Conservation (phyloP, 148 eudicot genomes). For the Camellia sinensis region DNA sequence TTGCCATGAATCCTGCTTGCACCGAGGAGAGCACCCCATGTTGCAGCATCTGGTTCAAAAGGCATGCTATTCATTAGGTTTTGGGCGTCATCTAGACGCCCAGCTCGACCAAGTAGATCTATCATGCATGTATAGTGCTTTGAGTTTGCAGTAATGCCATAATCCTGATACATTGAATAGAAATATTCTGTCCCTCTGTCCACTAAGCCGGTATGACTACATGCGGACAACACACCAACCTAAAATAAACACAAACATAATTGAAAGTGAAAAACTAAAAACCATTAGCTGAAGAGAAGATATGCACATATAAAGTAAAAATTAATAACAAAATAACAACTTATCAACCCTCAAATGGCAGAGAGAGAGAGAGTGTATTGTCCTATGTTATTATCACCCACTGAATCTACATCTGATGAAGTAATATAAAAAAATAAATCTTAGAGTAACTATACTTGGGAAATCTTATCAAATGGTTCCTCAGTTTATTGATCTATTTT, state of each 20-base stretch:
- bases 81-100: conserved; percentile 41
- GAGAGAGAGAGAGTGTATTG: neutral
- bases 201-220: conserved; percentile 46
- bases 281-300: neutral
- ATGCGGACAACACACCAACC: conserved; percentile 51
- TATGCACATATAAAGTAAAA: neutral
- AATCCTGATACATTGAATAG: conserved; percentile 31
- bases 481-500: too few relatives aligned
- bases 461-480: too few relatives aligned
- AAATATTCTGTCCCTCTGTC: conserved; percentile 44
- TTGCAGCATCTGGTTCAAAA: conserved; percentile 47
- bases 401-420: neutral
- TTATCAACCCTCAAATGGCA: neutral
- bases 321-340: neutral
- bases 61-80: conserved; percentile 40
- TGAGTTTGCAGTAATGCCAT: conserved; percentile 36
- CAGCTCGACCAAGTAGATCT: conserved; percentile 50
- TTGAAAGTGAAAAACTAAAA: neutral
- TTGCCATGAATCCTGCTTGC: conserved; percentile 46
- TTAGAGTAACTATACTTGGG: too few relatives aligned
- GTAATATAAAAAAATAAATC: too few relatives aligned
- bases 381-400: neutral
- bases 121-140: conserved; percentile 51
- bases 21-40: conserved; percentile 55
- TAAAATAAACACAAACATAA: conserved; percentile 11